Conservation (phyloP, 345 rosid genomes). For the sweet orange (Citrus sinensis) region DVS_A1.0 CM039168.1:28377501-28378000, state of each 20-base stretch:
- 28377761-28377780: constrained; percentile 71
- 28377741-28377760: constrained; percentile 90
- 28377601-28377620: neutral
- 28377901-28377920: constrained; percentile 96
- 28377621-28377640: neutral
- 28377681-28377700: constrained; percentile 26
- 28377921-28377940: constrained; percentile 89
- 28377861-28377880: constrained; percentile 87
- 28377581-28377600: neutral
- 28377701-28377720: constrained; percentile 46
- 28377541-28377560: neutral
- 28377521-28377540: neutral
- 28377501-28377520: neutral
- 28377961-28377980: constrained; percentile 90
- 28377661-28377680: constrained; percentile 58
- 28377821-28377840: constrained; percentile 81
- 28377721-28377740: constrained; percentile 75
- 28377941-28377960: constrained; percentile 96
- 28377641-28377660: constrained; percentile 36
- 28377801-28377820: constrained; percentile 82
- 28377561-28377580: neutral
- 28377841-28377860: constrained; percentile 78
- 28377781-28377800: constrained; percentile 81
- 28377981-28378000: constrained; percentile 90
- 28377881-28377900: constrained; percentile 75